Conservation (phyloP, 495 filamentous ascomycete genomes). For the Podospora fimiseda region DNA sequence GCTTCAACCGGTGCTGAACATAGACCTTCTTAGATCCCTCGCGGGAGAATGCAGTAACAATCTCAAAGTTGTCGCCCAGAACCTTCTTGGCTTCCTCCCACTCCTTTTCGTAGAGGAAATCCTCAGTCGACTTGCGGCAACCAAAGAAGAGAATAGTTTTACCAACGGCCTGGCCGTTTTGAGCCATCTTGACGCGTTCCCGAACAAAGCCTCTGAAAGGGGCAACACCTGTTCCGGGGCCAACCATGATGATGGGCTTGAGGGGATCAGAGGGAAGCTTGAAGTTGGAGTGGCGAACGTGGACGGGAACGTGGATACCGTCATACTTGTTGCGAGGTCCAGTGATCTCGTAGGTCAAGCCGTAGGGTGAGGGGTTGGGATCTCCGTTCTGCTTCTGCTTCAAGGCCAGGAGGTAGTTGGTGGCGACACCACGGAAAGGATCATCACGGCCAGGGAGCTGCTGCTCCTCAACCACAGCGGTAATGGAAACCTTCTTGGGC, state of each 20-base stretch:
- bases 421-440: conserved; percentile 87
- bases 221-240: conserved; percentile 93
- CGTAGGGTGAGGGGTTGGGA: conserved; percentile 75
- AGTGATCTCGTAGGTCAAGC: conserved; percentile 78
- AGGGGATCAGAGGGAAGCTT: conserved; percentile 93
- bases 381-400: conserved; percentile 97
- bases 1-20: conserved; percentile 86
- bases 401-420: conserved; percentile 92
- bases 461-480: conserved; percentile 85
- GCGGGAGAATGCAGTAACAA: conserved; percentile 91
- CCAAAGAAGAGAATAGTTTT: conserved; percentile 92
- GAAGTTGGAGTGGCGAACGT: conserved; percentile 98
- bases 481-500: conserved; percentile 88
- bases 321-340: conserved; percentile 96
- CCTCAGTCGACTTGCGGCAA: conserved; percentile 75
- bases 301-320: conserved; percentile 90
- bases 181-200: conserved; percentile 76
- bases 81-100: conserved; percentile 79
- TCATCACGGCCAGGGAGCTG: conserved; percentile 70
- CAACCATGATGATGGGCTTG: conserved; percentile 92
- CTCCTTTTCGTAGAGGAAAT: conserved; percentile 88
- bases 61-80: conserved; percentile 78
- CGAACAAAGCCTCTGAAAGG: conserved; percentile 95
- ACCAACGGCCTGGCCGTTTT: conserved; percentile 77
- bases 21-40: conserved; percentile 85